Percentiles rank a stretch among this genome's conserved stretches.
Conservation (phyloP, 805 yeast species). For the Starmerella riodocensis region DNA sequence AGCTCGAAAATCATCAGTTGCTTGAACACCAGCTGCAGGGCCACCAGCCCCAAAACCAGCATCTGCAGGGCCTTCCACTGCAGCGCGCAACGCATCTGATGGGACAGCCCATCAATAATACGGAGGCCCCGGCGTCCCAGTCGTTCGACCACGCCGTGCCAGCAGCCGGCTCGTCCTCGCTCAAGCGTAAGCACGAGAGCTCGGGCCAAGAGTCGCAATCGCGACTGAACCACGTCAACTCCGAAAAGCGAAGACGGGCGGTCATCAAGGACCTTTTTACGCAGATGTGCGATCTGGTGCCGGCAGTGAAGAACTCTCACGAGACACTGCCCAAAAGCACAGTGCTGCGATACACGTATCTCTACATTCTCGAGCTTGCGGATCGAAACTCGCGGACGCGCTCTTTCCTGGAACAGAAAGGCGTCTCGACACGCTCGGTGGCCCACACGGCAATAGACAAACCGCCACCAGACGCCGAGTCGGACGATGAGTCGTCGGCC, state of each 20-base stretch:
- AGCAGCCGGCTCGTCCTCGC: not conserved
- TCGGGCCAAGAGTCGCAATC: not conserved
- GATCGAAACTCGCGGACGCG: conserved; percentile 23
- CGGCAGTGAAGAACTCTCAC: conserved; percentile 17
- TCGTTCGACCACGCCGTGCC: no score
- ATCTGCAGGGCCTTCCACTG: not conserved
- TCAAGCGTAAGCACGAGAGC: not conserved
- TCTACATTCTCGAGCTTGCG: no score
- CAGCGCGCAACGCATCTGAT: no score
- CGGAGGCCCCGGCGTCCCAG: no score
- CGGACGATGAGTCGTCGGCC: no score
- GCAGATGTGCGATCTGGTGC: conserved; percentile 29
- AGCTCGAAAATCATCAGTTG: no score
- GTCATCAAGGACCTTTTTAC: conserved; percentile 29
- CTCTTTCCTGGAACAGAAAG: conserved; percentile 12
- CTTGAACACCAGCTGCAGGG: no score
- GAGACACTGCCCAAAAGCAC: conserved; percentile 22
- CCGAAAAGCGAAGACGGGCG: conserved; percentile 32
- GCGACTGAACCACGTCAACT: conserved; percentile 29
- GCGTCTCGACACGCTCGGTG: no score
- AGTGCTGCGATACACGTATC: conserved; percentile 22
- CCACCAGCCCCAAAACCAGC: not conserved
- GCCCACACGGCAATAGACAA: no score
- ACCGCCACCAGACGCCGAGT: no score
- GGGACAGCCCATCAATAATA: no score